A percentile compares a stretch with the other conserved stretches of the same genome.
Conservation (phyloP, 768 basidiomycete genomes). For the Termitomyces sp. region DNA sequence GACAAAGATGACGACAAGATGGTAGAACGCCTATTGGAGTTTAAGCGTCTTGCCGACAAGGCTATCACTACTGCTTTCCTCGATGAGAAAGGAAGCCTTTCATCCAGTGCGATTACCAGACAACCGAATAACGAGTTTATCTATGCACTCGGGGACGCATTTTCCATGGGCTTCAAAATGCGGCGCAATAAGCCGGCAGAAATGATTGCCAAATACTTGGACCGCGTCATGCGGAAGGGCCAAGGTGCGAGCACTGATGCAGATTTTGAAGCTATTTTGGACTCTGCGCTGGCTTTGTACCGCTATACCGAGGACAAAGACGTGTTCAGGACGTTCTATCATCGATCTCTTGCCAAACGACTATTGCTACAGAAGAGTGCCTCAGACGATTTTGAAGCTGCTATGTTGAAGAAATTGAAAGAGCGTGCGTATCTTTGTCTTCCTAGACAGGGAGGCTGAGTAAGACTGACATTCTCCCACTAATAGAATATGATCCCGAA, state of each 20-base stretch:
- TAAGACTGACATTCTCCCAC: neutral
- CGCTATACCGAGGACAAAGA: conserved; percentile 91
- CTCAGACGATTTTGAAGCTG: conserved; percentile 82
- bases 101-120: conserved; percentile 32
- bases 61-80: conserved; percentile 53
- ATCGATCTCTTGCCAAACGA: conserved; percentile 84
- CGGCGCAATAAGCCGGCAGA: conserved; percentile 85
- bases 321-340: conserved; percentile 92
- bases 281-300: conserved; percentile 71
- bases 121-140: conserved; percentile 54
- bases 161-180: conserved; percentile 69
- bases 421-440: conserved; percentile 44
- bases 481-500: conserved; percentile 87
- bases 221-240: conserved; percentile 83
- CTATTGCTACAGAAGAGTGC: conserved; percentile 83
- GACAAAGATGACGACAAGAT: conserved; percentile 73
- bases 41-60: conserved; percentile 59
- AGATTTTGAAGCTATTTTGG: conserved; percentile 62
- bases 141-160: conserved; percentile 72
- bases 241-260: conserved; percentile 67
- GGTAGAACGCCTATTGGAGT: conserved; percentile 68
- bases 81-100: conserved; percentile 31
- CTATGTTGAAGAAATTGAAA: conserved; percentile 83
- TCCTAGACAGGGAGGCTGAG: neutral
- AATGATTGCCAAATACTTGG: conserved; percentile 90